These are phyloP conservation scores for Globisporangium carolinianum DNA, from an alignment of 352 stramenopile species.

Conservation along the genomic window DNA sequence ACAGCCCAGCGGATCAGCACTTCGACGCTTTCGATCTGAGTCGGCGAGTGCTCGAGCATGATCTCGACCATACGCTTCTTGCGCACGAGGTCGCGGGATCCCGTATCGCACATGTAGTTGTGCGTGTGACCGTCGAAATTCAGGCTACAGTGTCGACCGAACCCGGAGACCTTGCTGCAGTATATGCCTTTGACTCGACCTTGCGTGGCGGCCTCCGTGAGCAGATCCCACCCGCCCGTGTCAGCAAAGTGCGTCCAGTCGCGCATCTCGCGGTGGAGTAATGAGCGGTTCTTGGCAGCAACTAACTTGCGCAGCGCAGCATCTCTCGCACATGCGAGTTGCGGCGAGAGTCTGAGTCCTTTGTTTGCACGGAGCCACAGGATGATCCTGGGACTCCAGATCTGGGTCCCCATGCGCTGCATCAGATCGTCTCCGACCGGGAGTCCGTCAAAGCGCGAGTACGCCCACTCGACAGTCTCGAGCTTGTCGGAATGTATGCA, in stretches of 20 bases:
- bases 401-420: background rate
- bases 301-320: no score
- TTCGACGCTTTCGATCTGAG: background rate
- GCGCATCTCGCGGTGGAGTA: no score
- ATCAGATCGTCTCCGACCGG: background rate
- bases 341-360: background rate
- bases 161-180: no score
- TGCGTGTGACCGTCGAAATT: no score
- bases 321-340: background rate
- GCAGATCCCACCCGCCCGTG: no score
- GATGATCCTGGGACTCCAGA: background rate
- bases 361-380: constrained; percentile 4
- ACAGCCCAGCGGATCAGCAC: background rate
- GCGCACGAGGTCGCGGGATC: no score
- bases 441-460: background rate
- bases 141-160: no score
- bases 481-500: background rate
- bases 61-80: background rate
- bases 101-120: no score
- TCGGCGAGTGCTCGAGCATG: background rate
- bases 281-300: no score
- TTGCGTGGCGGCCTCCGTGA: no score
- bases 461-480: background rate
- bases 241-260: no score
- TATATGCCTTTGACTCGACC: no score